Evolutionary conservation across 1,284 basidiomycete genomes (phyloP).

Genomic region (Microbotryum intermedium): DNA sequence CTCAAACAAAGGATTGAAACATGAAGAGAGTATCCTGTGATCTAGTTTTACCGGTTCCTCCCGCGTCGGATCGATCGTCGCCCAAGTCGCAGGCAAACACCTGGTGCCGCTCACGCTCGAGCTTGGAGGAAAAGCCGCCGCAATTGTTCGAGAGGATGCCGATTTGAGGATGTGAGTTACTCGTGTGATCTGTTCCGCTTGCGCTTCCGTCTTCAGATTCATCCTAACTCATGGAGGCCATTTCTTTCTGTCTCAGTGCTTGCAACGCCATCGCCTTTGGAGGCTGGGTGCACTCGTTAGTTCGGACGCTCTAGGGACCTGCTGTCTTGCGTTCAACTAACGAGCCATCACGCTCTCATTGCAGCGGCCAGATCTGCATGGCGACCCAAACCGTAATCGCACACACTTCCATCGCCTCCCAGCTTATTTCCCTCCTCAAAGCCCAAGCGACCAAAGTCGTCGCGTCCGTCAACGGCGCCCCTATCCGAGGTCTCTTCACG

Average conservation of each 20-base stretch:
- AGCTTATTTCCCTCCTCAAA: constrained; percentile 20
- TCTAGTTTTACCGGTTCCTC: constrained; percentile 44
- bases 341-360: neutral
- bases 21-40: neutral
- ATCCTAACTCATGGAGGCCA: no score
- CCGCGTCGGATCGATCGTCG: constrained; percentile 38
- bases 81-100: constrained; percentile 38
- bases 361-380: constrained; percentile 6
- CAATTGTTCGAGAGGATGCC: constrained; percentile 52
- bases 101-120: constrained; percentile 44
- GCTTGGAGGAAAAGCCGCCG: constrained; percentile 45
- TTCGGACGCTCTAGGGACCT: neutral
- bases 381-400: constrained; percentile 25
- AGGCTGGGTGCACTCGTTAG: constrained; percentile 50
- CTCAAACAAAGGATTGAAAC: no score
- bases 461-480: constrained; percentile 17
- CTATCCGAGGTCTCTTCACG: constrained; percentile 45
- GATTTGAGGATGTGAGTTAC: constrained; percentile 54
- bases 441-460: constrained; percentile 3
- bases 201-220: neutral
- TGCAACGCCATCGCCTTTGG: constrained; percentile 46
- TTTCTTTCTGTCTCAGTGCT: constrained; percentile 20
- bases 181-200: no score
- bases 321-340: no score
- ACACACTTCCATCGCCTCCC: constrained; percentile 29